Conservation (phyloP, 805 yeast species). For the Candida insectorum region DNA sequence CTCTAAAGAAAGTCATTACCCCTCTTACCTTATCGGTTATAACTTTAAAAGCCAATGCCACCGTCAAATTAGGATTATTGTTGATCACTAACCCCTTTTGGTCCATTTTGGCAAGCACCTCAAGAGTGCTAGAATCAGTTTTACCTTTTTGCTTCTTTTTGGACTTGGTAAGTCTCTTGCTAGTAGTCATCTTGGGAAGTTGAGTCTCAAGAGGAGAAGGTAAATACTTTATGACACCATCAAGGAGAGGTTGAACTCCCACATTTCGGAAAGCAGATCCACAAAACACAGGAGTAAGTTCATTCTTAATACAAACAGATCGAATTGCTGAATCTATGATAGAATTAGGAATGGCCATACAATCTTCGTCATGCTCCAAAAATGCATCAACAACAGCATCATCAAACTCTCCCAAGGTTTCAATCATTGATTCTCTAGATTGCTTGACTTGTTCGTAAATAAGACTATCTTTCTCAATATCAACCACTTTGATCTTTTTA, state of each 20-base stretch:
- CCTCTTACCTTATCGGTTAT: constrained; percentile 83
- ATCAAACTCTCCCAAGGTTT: constrained; percentile 78
- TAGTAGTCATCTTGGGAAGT: constrained; percentile 50
- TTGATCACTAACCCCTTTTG: constrained; percentile 50
- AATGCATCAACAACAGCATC: constrained; percentile 75
- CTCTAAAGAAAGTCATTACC: constrained; percentile 78
- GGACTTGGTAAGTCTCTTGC: constrained; percentile 16
- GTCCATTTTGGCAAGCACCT: constrained; percentile 36
- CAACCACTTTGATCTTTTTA: constrained; percentile 45
- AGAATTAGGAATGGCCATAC: constrained; percentile 56
- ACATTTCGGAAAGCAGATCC: constrained; percentile 91
- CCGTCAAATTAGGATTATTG: constrained; percentile 56
- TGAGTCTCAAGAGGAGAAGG: constrained; percentile 76
- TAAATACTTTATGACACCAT: constrained; percentile 70
- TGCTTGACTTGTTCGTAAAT: constrained; percentile 47
- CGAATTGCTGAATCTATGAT: constrained; percentile 61
- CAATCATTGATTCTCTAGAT: constrained; percentile 75
- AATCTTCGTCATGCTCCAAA: constrained; percentile 67
- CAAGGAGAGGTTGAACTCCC: constrained; percentile 92
- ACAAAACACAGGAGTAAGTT: constrained; percentile 77
- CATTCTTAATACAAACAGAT: constrained; percentile 53
- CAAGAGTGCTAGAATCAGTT: constrained; percentile 5
- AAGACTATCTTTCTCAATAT: constrained; percentile 29
- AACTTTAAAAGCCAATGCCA: constrained; percentile 90
- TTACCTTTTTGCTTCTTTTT: constrained; percentile 12